Conservation (phyloP, 1,284 basidiomycete genomes). For the Ceratobasidium sp. region DNA sequence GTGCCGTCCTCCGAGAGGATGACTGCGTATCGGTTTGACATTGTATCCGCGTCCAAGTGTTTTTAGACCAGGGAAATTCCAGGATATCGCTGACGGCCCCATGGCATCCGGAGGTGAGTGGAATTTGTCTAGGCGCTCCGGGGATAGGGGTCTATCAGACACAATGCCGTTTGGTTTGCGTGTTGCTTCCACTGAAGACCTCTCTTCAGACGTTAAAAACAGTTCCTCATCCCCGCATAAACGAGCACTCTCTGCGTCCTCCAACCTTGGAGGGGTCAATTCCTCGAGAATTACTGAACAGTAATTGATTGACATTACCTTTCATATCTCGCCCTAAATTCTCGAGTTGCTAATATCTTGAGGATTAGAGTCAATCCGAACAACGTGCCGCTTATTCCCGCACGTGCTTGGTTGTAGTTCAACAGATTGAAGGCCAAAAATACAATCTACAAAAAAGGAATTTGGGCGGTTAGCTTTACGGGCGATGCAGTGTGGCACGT, state of each 20-base stretch:
- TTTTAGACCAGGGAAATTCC: constrained; percentile 10
- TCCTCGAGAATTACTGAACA: background rate
- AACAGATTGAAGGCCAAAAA: constrained; percentile 52
- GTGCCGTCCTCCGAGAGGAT: background rate
- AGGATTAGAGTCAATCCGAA: constrained; percentile 50
- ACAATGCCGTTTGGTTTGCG: background rate
- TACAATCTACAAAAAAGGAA: constrained; percentile 45
- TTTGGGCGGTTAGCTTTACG: too few species aligned
- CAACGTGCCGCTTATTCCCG: constrained; percentile 47
- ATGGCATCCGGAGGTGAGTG: constrained; percentile 24
- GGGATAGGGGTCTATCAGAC: constrained; percentile 14
- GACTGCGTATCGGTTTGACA: background rate
- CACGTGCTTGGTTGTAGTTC: constrained; percentile 45
- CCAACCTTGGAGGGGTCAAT: background rate
- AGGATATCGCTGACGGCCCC: constrained; percentile 21
- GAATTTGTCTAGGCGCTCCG: constrained; percentile 25
- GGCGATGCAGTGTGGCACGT: background rate
- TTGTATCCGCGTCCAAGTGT: constrained; percentile 17
- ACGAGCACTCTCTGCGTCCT: constrained; percentile 34
- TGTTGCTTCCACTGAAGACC: background rate
- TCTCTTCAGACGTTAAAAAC: background rate
- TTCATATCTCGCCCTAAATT: constrained; percentile 30
- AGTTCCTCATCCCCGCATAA: constrained; percentile 34
- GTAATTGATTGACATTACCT: constrained; percentile 5
- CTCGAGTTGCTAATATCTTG: constrained; percentile 48